phyloP scores from a whole-genome alignment of 2,329 filamentous ascomycete genomes.

The Fusarium compactum region DNA sequence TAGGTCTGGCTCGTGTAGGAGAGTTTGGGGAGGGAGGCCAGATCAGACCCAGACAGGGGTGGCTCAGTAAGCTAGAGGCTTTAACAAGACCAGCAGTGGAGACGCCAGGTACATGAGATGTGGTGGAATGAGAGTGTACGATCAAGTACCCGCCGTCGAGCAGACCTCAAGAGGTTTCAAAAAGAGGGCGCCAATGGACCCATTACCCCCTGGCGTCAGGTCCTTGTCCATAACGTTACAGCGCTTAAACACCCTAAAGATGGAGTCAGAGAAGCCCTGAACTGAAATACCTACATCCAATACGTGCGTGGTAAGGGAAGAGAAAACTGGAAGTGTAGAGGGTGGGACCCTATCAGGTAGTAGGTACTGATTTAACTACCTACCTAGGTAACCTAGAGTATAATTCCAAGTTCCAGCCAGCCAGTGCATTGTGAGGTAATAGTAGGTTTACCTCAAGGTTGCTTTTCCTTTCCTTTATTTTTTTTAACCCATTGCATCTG shows the following conservation, averaged over 20 bases:
- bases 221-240: slow-evolving; percentile 34
- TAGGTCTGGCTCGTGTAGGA: slow-evolving; percentile 30
- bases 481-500: slow-evolving; percentile 9
- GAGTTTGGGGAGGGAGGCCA: slow-evolving; percentile 40
- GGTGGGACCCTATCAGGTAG: slow-evolving; percentile 11
- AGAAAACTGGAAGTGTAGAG: background rate
- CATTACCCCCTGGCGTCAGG: slow-evolving; percentile 39
- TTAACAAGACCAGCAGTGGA: slow-evolving; percentile 35
- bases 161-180: slow-evolving; percentile 40
- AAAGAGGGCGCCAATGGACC: slow-evolving; percentile 38
- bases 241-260: slow-evolving; percentile 16
- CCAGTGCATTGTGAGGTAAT: background rate
- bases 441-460: background rate
- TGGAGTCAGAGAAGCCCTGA: slow-evolving; percentile 18
- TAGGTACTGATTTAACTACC: background rate
- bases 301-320: background rate
- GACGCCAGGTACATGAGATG: slow-evolving; percentile 25
- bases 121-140: background rate
- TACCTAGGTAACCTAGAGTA: background rate
- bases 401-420: background rate
- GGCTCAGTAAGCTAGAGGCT: slow-evolving; percentile 26
- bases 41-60: slow-evolving; percentile 38
- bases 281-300: background rate
- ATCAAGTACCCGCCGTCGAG: slow-evolving; percentile 11
- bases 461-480: background rate